These are phyloP conservation scores for Yamadazyma blattariae DNA, from an alignment of 1,139 yeast species.

Conservation along the genomic window DNA sequence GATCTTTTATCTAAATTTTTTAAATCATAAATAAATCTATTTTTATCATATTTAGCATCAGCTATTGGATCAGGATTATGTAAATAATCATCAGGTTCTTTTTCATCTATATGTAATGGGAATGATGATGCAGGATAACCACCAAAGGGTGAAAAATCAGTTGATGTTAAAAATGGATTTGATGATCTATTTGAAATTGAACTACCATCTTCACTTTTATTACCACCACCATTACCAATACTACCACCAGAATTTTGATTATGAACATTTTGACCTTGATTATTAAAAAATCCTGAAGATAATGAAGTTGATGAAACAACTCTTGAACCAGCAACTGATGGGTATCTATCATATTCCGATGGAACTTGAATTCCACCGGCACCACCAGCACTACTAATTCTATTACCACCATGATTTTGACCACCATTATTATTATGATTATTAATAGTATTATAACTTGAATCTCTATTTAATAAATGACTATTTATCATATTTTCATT, in stretches of 20 bases:
- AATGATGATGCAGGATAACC: slow-evolving; percentile 90
- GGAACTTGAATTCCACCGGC: slow-evolving; percentile 31
- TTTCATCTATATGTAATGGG: slow-evolving; percentile 83
- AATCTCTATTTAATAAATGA: slow-evolving; percentile 9
- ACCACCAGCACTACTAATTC: slow-evolving; percentile 8
- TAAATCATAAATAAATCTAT: slow-evolving; percentile 57
- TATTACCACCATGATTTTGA: slow-evolving; percentile 1
- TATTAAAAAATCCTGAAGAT: slow-evolving; percentile 23
- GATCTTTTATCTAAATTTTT: slow-evolving; percentile 59
- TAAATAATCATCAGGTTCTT: slow-evolving; percentile 86
- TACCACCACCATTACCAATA: not conserved
- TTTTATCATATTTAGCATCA: slow-evolving; percentile 75
- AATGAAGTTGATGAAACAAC: slow-evolving; percentile 45
- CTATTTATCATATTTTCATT: slow-evolving; percentile 13
- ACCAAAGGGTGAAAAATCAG: slow-evolving; percentile 77
- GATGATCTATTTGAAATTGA: slow-evolving; percentile 15
- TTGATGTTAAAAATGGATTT: slow-evolving; percentile 18
- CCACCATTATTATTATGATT: not conserved
- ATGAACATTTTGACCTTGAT: not conserved
- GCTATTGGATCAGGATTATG: slow-evolving; percentile 92
- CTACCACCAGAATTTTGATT: not conserved
- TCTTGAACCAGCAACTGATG: slow-evolving; percentile 49
- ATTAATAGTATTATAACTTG: slow-evolving; percentile 1
- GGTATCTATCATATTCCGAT: slow-evolving; percentile 58
- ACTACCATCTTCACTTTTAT: slow-evolving; percentile 15